Evolutionary conservation across 768 basidiomycete genomes (phyloP).

Genomic region (Boletellus ananas): DNA sequence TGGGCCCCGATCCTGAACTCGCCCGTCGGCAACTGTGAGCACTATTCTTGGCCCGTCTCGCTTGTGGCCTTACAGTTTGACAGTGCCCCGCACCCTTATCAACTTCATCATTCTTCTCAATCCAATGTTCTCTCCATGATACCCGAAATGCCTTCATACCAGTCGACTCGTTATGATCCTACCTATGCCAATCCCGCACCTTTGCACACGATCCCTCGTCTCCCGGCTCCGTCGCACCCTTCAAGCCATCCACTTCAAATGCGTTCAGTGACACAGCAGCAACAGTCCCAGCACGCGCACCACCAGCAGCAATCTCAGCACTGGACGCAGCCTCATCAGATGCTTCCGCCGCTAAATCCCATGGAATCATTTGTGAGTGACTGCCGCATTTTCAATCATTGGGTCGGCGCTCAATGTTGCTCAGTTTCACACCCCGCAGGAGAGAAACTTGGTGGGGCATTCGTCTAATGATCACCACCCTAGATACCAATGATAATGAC

Average conservation of each 20-base stretch:
- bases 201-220: conserved; percentile 37
- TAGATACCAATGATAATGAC: conserved; percentile 49
- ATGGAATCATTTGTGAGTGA: conserved; percentile 64
- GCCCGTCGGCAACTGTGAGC: conserved; percentile 48
- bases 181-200: conserved; percentile 37
- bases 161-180: conserved; percentile 50
- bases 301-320: conserved; percentile 38
- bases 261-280: conserved; percentile 48
- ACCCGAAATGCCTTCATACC: conserved; percentile 54
- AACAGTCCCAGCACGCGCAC: conserved; percentile 25
- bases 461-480: conserved; percentile 44
- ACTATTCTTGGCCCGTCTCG: background rate
- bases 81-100: conserved; percentile 45
- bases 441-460: conserved; percentile 47
- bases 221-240: conserved; percentile 31
- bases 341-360: conserved; percentile 45
- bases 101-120: conserved; percentile 37
- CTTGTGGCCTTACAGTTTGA: conserved; percentile 15
- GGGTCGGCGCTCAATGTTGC: conserved; percentile 7
- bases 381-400: background rate
- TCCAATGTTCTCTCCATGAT: conserved; percentile 52
- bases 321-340: conserved; percentile 46
- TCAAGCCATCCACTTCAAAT: conserved; percentile 39
- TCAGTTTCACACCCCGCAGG: conserved; percentile 37
- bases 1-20: conserved; percentile 43